Evolutionary conservation across 208 protist genomes (phyloP), one percentile per base, ranked within the genome.

Genomic region (Trypanosoma avium): DNA sequence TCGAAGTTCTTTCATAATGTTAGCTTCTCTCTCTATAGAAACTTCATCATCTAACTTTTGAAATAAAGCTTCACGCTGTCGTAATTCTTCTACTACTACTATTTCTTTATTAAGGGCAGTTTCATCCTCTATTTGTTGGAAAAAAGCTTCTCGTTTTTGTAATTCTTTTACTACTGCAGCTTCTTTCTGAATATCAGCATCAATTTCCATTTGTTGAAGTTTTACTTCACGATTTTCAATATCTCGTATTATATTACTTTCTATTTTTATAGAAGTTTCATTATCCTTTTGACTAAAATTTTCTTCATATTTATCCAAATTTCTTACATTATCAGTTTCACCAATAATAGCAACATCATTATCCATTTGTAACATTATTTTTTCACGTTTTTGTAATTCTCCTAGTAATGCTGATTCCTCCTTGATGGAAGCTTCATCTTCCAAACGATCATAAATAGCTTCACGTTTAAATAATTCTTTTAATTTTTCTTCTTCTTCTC

Each of bases 401-500:
- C 57, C 24, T 29, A 56, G 33, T 33, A 26, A 26, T 22, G 19
- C 58, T 1, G 42, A 17, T 15, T 33, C 1, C 49, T 32, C 17
- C n/a, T 46, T 26, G 9, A 36, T 1, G 13, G 54, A 48, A 5
- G 30, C 56, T 7, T 66, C 65, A 1, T 38, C 24, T 49, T 67
- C 52, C 38, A 78, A 35, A 17, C 38, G 32, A 9, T n/a, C 26
- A 45, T 59, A 45, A 29, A 68, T 68, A 17, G 43, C 43, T 22
- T 66, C 48, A 19, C 70, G 70, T 33, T 67, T 77, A 29, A 54
- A 21, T n/a, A 70, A 26, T 32, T 75, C 70, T 13, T 66, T 19
- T 19, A 63, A 4, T 33, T 36, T 3, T 32, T 61, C 58, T 2
- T 55, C 36, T 6, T 42, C 33, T 15, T 2, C 17, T 45, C 13